A percentile compares a stretch with the other conserved stretches of the same genome.
Conservation (phyloP, 768 basidiomycete species). For the Tylopilus vinaceipallidus region DNA sequence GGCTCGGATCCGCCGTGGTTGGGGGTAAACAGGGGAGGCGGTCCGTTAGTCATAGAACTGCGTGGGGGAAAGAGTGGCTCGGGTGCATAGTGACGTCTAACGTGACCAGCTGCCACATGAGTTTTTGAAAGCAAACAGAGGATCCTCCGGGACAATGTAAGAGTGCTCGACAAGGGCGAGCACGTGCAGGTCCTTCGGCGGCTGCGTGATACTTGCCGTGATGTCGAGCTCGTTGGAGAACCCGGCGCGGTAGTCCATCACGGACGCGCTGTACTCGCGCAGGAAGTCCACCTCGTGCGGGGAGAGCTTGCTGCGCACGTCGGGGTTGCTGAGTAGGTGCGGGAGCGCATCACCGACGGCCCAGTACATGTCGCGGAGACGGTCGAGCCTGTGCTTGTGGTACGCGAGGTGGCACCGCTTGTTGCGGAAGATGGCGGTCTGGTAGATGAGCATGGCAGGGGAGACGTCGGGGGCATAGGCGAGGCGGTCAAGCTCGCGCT, state of each 20-base stretch:
- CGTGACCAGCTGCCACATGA: no score
- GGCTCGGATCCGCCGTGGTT: slow-evolving; percentile 15
- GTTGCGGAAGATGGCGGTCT: slow-evolving; percentile 88
- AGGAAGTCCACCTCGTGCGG: slow-evolving; percentile 85
- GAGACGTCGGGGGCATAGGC: slow-evolving; percentile 48
- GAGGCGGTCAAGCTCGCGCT: slow-evolving; percentile 77
- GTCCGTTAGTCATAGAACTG: no score
- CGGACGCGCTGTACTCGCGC: slow-evolving; percentile 71
- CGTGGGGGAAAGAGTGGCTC: slow-evolving; percentile 14
- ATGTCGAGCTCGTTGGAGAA: slow-evolving; percentile 88
- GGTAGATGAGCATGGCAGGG: slow-evolving; percentile 73
- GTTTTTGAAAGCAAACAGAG: no score
- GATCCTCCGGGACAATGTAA: neutral
- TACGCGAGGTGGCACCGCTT: slow-evolving; percentile 96
- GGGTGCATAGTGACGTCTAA: slow-evolving; percentile 5
- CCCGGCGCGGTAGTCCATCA: slow-evolving; percentile 82
- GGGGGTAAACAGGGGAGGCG: slow-evolving; percentile 24
- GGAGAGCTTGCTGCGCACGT: slow-evolving; percentile 70
- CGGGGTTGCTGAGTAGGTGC: slow-evolving; percentile 67
- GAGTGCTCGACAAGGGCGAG: slow-evolving; percentile 73
- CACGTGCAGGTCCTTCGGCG: slow-evolving; percentile 89
- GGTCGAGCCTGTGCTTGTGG: slow-evolving; percentile 81
- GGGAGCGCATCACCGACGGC: slow-evolving; percentile 82
- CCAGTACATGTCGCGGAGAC: slow-evolving; percentile 89
- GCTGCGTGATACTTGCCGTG: slow-evolving; percentile 74